These are phyloP conservation scores for Gamsiella multidivaricata DNA, from an alignment of 192 early-diverging fungal genomes.

Conservation along the genomic window DNA sequence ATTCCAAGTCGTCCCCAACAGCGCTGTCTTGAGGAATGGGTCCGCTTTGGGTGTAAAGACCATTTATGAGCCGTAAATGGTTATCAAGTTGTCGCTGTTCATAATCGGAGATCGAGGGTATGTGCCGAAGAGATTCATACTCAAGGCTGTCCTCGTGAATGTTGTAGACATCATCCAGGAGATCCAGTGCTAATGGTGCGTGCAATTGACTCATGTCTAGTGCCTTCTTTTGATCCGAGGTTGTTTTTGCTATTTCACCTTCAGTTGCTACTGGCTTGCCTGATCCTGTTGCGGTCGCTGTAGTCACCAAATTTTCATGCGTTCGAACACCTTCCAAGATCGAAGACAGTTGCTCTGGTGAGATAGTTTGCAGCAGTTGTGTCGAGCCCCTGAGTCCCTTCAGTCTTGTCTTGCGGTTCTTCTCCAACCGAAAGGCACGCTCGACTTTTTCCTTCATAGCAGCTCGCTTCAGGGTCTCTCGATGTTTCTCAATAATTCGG, in stretches of 20 bases:
- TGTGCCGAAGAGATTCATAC: not conserved
- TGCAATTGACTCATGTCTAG: not conserved
- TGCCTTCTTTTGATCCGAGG: too few species aligned
- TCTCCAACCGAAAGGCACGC: slow-evolving; percentile 52
- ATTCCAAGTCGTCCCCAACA: not conserved
- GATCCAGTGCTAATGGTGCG: not conserved
- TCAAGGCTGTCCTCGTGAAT: not conserved
- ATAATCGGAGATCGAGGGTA: not conserved
- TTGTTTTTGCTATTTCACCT: not conserved
- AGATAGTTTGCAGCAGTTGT: slow-evolving; percentile 1
- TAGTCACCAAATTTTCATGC: not conserved
- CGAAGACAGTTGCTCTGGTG: not conserved
- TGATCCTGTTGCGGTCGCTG: not conserved
- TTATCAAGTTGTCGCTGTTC: not conserved
- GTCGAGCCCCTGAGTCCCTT: slow-evolving; percentile 20
- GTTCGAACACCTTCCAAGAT: slow-evolving; percentile 13
- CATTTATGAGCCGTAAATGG: not conserved
- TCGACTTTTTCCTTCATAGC: slow-evolving; percentile 38
- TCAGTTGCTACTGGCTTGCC: not conserved
- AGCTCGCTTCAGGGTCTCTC: slow-evolving; percentile 54
- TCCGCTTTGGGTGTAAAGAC: not conserved
- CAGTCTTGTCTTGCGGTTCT: slow-evolving; percentile 46
- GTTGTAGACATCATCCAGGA: not conserved
- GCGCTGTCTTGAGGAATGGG: not conserved
- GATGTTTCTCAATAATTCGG: slow-evolving; percentile 63